Conservation (phyloP, 2,329 filamentous ascomycete genomes). For the Raffaelea arxii region DNA sequence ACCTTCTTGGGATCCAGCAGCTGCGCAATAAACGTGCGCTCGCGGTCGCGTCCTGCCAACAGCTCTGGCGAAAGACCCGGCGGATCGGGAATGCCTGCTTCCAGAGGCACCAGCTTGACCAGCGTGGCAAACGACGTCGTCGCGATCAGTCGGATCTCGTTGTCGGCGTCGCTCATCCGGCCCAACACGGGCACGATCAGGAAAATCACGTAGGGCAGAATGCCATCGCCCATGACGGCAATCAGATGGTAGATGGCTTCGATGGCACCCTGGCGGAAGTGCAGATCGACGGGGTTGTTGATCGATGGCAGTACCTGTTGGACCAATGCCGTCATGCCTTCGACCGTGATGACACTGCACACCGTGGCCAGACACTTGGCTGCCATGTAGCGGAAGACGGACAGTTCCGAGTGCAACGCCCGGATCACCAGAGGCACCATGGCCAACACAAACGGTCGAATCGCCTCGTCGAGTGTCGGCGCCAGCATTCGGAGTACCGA, state of each 20-base stretch:
- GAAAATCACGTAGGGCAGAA: conserved; percentile 97
- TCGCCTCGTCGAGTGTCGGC: conserved; percentile 70
- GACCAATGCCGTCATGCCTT: conserved; percentile 92
- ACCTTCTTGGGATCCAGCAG: conserved; percentile 96
- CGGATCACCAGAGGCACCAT: conserved; percentile 80
- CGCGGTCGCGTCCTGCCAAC: conserved; percentile 80
- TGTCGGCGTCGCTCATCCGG: conserved; percentile 96
- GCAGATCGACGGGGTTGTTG: conserved; percentile 79
- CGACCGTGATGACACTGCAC: conserved; percentile 90
- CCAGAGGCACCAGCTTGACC: conserved; percentile 91
- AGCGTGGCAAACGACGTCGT: conserved; percentile 96
- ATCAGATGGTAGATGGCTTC: conserved; percentile 96
- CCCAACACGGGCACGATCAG: conserved; percentile 93
- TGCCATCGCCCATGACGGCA: conserved; percentile 93
- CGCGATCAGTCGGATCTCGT: conserved; percentile 85
- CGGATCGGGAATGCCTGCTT: conserved; percentile 94
- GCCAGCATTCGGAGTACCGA: conserved; percentile 86
- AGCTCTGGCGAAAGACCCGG: conserved; percentile 84
- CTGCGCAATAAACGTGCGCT: conserved; percentile 93
- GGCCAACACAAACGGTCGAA: conserved; percentile 72
- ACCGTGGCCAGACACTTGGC: conserved; percentile 96
- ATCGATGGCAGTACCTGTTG: conserved; percentile 88
- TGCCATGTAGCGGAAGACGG: conserved; percentile 90
- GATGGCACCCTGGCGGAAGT: conserved; percentile 84
- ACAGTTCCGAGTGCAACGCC: conserved; percentile 77